Percentiles rank a stretch among this genome's conserved stretches.
Evolutionary conservation across 2,329 filamentous ascomycete species (phyloP).

Genomic region (Alternaria hordeiaustralica): DNA sequence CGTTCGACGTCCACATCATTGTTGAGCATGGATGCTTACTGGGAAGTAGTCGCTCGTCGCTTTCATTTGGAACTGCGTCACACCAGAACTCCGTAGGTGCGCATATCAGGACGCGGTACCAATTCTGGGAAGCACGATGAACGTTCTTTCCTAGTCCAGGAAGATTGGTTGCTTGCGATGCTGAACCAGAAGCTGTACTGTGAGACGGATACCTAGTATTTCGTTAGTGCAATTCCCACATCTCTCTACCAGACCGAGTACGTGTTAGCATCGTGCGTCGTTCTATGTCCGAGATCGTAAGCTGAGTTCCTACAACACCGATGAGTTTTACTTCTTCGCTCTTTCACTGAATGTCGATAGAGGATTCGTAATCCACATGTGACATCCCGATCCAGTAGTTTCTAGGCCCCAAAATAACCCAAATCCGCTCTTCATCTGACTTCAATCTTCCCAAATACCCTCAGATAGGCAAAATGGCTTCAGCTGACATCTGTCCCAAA

Average conservation of each 20-base stretch:
- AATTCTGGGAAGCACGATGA: neutral
- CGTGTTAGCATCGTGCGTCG: neutral
- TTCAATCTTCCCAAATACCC: constrained; percentile 6
- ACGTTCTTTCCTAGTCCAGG: neutral
- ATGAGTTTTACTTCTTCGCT: neutral
- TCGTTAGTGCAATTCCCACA: neutral
- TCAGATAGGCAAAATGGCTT: neutral
- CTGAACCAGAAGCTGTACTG: neutral
- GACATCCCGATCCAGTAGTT: neutral
- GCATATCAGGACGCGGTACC: neutral
- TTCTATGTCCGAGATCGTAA: neutral
- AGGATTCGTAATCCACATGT: neutral
- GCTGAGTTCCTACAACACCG: neutral
- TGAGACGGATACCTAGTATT: neutral
- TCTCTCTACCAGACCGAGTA: neutral
- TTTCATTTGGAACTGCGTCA: neutral
- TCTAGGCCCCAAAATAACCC: constrained; percentile 21
- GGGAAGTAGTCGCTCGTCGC: neutral
- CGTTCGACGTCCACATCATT: neutral
- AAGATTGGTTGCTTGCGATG: neutral
- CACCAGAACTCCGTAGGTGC: neutral
- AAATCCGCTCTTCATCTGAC: neutral
- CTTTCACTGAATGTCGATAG: neutral
- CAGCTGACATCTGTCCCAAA: constrained; percentile 13
- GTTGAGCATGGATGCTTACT: neutral